Base-by-base conservation (phyloP, 2,329 filamentous ascomycete genomes). In the Pyrenophora graminea region DNA sequence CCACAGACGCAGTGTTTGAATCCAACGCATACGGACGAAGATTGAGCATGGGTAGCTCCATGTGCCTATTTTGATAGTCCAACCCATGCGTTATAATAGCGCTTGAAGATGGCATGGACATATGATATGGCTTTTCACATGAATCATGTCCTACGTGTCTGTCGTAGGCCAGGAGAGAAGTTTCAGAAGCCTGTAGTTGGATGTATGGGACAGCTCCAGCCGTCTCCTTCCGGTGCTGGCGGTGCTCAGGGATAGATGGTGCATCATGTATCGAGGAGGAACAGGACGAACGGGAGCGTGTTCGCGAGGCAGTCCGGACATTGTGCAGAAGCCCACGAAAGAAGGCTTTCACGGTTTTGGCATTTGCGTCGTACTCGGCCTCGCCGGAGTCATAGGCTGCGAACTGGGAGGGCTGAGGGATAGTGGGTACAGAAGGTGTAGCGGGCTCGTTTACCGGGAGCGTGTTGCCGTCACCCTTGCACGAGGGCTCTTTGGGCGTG, bases 311-410 rank as follows among this genome's bases (percentile, higher is more conserved):
- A 51, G 55, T 52, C 38, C 59, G 63, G 40, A 64, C 57, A 31
- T 58, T 62, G 17, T 63, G 59, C 33, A 65, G 27, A 27, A 68
- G 51, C 27, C 57, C 61, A 57, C 58, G 56, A 27, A 69, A 43
- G 27, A 69, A 55, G 12, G 51, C 46, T 51, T 53, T 68, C 19
- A 62, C 36, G 12, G 54, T 56, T 31, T 45, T 58, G 15, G 25
- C 32, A 30, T 63, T 53, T 6, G 37, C 15, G n/a, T 46, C 43
- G 31, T 41, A 19, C 9, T 48, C 27, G 34, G 46, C 40, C 7
- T 54, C 53, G 27, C 39, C 39, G 30, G 38, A 42, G 27, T 54
- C 46, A 39, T 53, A 23, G 18, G 38, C 33, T 23, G 46, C 42
- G 48, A 47, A 39, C 38, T 41, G 51, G 27, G 49, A 45, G 12